phyloP scores from a whole-genome alignment of 306 rosid species.

The Hylodesmum podocarpum region DNA sequence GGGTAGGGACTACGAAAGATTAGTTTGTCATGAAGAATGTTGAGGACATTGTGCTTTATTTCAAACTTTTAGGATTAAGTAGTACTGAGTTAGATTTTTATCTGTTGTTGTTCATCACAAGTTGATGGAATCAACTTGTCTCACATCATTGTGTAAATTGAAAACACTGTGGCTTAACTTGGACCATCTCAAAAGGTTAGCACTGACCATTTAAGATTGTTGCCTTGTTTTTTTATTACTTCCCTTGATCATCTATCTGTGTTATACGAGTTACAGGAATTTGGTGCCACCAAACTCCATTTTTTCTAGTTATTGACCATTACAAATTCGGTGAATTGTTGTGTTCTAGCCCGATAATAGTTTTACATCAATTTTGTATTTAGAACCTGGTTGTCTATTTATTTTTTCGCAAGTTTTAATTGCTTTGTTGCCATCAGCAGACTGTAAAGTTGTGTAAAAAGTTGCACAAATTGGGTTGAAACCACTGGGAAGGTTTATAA shows the following conservation, averaged over 20 bases:
- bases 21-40: constrained; percentile 28
- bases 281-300: not conserved
- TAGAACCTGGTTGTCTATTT: not conserved
- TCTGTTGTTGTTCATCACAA: constrained; percentile 25
- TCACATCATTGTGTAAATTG: constrained; percentile 57
- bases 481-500: not conserved
- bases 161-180: constrained; percentile 32
- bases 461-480: not conserved
- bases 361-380: not conserved
- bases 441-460: not conserved
- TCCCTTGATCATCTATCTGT: not conserved
- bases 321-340: not conserved
- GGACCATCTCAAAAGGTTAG: constrained; percentile 8
- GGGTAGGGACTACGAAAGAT: constrained; percentile 15
- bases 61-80: constrained; percentile 31
- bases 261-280: not conserved
- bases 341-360: not conserved
- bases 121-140: constrained; percentile 43
- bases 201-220: not conserved
- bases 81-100: constrained; percentile 33
- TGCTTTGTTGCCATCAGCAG: not conserved
- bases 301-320: not conserved
- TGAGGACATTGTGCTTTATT: constrained; percentile 33
- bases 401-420: not conserved
- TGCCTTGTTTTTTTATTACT: not conserved